Evolutionary conservation across 495 filamentous ascomycete genomes (phyloP).

Genomic region (Lasiosphaeria ovina): DNA sequence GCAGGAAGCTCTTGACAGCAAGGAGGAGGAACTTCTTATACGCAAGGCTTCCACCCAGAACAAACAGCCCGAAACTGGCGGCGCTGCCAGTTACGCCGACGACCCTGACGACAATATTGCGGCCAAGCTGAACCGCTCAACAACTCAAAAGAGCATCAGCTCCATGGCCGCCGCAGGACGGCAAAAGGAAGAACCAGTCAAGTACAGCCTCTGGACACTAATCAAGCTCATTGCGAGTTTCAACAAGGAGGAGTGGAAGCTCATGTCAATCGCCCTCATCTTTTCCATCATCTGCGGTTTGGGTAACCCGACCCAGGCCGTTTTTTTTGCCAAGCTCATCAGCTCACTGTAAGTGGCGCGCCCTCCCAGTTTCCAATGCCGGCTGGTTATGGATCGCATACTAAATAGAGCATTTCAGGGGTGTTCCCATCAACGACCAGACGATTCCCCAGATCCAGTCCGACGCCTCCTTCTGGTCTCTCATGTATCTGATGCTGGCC

Average conservation of each 20-base stretch:
- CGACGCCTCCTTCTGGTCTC: constrained; percentile 81
- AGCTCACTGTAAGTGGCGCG: constrained; percentile 39
- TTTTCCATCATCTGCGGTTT: constrained; percentile 78
- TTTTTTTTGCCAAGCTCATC: constrained; percentile 91
- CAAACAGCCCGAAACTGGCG: constrained; percentile 19
- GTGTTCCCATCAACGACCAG: constrained; percentile 34
- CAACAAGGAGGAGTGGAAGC: constrained; percentile 69
- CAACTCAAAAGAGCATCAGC: constrained; percentile 67
- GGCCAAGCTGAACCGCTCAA: constrained; percentile 56
- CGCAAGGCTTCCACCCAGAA: constrained; percentile 42
- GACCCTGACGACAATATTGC: constrained; percentile 62
- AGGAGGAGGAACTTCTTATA: constrained; percentile 47
- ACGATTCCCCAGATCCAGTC: constrained; percentile 50
- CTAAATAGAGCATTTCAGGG: constrained; percentile 28
- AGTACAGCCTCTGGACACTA: constrained; percentile 75
- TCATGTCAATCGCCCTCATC: constrained; percentile 75
- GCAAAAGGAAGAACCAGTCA: constrained; percentile 42
- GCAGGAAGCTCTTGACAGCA: constrained; percentile 38
- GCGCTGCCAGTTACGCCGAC: constrained; percentile 29
- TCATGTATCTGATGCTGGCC: constrained; percentile 95
- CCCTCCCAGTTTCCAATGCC: background rate
- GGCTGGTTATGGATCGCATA: background rate
- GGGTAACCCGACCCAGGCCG: constrained; percentile 81
- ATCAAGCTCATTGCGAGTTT: constrained; percentile 82
- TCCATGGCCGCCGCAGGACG: constrained; percentile 63